Evolutionary conservation across 257 asterid genomes (phyloP).

Genomic region (Knoxia roxburghii): DNA sequence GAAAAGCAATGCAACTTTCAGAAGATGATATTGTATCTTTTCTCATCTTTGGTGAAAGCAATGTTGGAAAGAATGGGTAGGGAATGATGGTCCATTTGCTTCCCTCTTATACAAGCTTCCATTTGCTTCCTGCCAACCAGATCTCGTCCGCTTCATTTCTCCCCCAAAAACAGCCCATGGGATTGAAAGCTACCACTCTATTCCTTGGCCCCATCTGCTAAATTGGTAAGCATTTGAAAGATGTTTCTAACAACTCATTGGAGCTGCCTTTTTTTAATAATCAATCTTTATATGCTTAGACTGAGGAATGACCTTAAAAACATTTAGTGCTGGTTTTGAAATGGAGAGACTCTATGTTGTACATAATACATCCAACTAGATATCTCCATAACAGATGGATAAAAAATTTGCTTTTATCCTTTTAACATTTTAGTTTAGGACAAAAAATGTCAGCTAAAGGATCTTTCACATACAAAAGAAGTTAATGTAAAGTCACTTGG

Average conservation of each 20-base stretch:
- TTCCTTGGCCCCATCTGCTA: slow-evolving; percentile 21
- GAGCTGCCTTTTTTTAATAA: background rate
- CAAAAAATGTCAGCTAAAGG: slow-evolving; percentile 1
- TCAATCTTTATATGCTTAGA: background rate
- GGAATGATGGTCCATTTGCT: slow-evolving; percentile 36
- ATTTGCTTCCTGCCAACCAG: slow-evolving; percentile 34
- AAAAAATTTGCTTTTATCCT: background rate
- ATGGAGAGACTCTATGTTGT: background rate
- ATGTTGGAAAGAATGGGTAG: slow-evolving; percentile 26
- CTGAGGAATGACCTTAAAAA: no score
- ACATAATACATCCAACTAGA: background rate
- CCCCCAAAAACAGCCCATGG: slow-evolving; percentile 24
- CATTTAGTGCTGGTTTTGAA: background rate
- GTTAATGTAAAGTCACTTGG: background rate
- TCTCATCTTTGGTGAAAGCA: slow-evolving; percentile 29
- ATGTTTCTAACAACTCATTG: background rate
- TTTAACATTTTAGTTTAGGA: background rate
- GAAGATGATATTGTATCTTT: slow-evolving; percentile 35
- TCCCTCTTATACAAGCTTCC: slow-evolving; percentile 27
- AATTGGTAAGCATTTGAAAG: slow-evolving; percentile 3
- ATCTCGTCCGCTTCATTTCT: slow-evolving; percentile 28
- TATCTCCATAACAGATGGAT: background rate
- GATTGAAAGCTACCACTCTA: slow-evolving; percentile 29
- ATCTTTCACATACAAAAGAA: background rate
- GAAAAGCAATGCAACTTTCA: slow-evolving; percentile 34